These are phyloP conservation scores for Arabidopsis arenosa DNA, from an alignment of 345 rosid genomes.

Conservation along the genomic window DNA sequence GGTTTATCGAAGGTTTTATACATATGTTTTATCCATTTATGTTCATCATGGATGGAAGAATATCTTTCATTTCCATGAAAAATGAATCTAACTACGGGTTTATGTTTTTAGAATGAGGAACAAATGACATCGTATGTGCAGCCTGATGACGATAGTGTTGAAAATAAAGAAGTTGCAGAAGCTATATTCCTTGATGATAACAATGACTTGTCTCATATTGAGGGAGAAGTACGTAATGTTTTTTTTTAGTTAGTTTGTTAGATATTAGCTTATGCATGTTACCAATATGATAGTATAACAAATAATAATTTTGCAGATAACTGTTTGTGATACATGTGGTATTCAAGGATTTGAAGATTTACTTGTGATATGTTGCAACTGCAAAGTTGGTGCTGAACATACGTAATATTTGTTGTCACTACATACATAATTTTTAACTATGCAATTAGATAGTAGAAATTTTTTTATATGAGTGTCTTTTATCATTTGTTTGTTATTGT, in stretches of 20 bases:
- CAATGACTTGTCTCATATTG: not conserved
- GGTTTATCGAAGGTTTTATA: constrained; percentile 37
- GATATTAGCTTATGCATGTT: not conserved
- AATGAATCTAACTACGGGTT: constrained; percentile 12
- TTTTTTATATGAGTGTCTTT: not conserved
- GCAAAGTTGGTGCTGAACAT: constrained; percentile 71
- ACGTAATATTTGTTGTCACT: constrained; percentile 47
- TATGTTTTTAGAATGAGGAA: constrained; percentile 41
- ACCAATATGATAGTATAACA: not conserved
- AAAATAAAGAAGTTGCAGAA: not conserved
- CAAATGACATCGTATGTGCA: constrained; percentile 40
- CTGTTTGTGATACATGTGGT: constrained; percentile 72
- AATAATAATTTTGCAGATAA: constrained; percentile 51
- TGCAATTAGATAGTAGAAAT: not conserved
- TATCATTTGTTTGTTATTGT: constrained; percentile 13
- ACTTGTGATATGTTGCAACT: constrained; percentile 61
- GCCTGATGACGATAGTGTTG: not conserved
- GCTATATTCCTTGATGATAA: not conserved
- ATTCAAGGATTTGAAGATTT: constrained; percentile 56
- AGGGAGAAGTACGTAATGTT: constrained; percentile 1
- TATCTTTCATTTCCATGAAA: not conserved
- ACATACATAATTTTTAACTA: not conserved
- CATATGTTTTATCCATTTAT: not conserved
- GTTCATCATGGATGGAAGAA: not conserved
- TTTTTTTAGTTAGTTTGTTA: not conserved